Percentiles rank a stretch among this genome's conserved stretches.
These are phyloP conservation scores for Picea abies DNA, from an alignment of 83 land plant genomes.

Conservation along the genomic window DNA sequence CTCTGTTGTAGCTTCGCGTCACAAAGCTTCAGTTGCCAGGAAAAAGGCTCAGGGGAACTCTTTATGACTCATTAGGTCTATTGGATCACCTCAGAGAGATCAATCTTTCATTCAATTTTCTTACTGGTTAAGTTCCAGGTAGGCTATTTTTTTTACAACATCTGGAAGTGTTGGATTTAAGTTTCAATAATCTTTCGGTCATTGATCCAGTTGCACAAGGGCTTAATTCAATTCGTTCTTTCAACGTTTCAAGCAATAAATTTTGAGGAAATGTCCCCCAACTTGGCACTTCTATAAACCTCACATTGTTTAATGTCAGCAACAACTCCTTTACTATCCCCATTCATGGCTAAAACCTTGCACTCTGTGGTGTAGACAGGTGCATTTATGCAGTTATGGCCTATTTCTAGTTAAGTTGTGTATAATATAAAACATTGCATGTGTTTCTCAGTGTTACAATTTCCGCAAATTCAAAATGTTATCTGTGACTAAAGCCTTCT, in stretches of 20 bases:
- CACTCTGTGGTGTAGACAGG: too few relatives aligned
- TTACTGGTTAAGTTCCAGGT: constrained; percentile 26
- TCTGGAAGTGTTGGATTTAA: constrained; percentile 37
- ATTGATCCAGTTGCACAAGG: neutral
- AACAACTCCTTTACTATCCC: constrained; percentile 20
- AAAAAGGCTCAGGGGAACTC: constrained; percentile 27
- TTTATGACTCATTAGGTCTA: constrained; percentile 25
- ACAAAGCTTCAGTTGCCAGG: constrained; percentile 20
- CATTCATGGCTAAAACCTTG: too few relatives aligned
- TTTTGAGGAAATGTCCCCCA: constrained; percentile 28
- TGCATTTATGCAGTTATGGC: too few relatives aligned
- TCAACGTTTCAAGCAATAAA: constrained; percentile 34
- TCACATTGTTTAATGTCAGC: constrained; percentile 30
- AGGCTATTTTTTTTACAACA: constrained; percentile 22
- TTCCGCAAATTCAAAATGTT: too few relatives aligned
- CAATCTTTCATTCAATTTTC: constrained; percentile 35
- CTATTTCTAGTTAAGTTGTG: too few relatives aligned
- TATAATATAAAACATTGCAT: too few relatives aligned
- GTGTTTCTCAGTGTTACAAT: too few relatives aligned
- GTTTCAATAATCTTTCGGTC: constrained; percentile 36
- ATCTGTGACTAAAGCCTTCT: too few relatives aligned
- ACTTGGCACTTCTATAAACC: constrained; percentile 1
- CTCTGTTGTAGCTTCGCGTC: constrained; percentile 15
- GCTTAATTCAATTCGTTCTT: constrained; percentile 21
- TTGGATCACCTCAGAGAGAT: constrained; percentile 23